Base-by-base conservation (phyloP, 129 eudicot species). In the Lactuca saligna region DNA sequence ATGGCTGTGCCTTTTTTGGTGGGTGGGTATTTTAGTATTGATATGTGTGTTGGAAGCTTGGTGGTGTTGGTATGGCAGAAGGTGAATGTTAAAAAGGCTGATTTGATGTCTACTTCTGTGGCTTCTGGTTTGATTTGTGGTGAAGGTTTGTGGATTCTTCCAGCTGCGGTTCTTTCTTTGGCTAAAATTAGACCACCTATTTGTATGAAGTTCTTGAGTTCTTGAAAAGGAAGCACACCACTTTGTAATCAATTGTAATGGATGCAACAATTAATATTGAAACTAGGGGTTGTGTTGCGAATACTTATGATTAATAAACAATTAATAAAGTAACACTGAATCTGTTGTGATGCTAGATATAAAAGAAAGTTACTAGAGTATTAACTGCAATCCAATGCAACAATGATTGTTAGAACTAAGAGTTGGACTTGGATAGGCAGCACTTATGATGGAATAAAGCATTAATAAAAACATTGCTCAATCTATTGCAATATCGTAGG, bases 111-210 rank as follows among this genome's bases (percentile, higher is more conserved):
- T 55, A 87, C 93, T 0, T 90, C 96, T 9, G 93, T 94, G 68
- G 99, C 99, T 20, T 94, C 99, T 7, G 99, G 95, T 3, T 74
- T 94, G 78, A 94, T 94, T 12, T 93, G 98, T 70, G 98, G 98
- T 12, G 98, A 93, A 31, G 96, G 96, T 4, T 57, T 93, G 50
- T 94, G 97, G 99, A 78, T 73, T 17, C 85, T 89, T 50, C 99
- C 99, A 8, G 80, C 97, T 5, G 85, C 97, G 0, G 59, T 89
- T 58, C 80, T 94, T 60, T 85, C 97, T 7, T 72, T 94, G 83
- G 81, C 82, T 3, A 83, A 68, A 61, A 57, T 89, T 4, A 75
- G 20, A 8, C 99, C 99, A n/a, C 93, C 93, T 11, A 87, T 87
- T 2, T 87, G 93, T 68, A 87, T 87, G 93, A 79, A 64, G 51